Base-by-base conservation (phyloP, 345 rosid species). In the Populus nigra region DNA sequence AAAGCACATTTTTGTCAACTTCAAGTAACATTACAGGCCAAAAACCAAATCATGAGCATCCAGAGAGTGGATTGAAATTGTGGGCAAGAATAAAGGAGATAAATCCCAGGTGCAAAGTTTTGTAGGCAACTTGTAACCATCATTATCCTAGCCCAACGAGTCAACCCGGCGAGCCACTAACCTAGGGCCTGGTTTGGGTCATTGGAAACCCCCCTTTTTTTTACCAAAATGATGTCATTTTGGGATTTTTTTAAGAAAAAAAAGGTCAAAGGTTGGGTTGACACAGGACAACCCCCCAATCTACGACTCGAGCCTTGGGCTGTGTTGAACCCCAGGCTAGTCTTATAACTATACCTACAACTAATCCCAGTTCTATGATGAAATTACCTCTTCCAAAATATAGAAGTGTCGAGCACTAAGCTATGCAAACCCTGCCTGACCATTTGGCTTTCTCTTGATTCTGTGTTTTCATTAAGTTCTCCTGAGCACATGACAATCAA, bases 401-500 rank as follows among this genome's bases (percentile, higher is more conserved):
- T 91, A 77, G 99, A 92, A 76, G 93, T 90, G 83, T 93, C 89
- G 45, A 95, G 89, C 80, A 88, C 83, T 77, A 93, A 88, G 85
- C 89, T 97, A 77, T 83, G 91, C 79, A 50, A 75, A 73, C 81
- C 84, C 77, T 83, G 77, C 72, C 78, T 84, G 77, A 25, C 70
- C 38, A 74, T 13, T 72, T 82, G 85, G 75, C 78, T 76, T 71
- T 79, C 84, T 72, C 74, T 72, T 43, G 86, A 81, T 76, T 83
- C 85, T 76, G 53, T 78, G 77, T 83, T 88, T 87, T 85, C 84
- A 69, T 78, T 80, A 75, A 95, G 88, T 84, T 90, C 88, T 83
- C 98, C 99, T 31, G 91, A 87, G 88, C 98, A 92, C 78, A 89
- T 84, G 80, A 93, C 92, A 45, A 83, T 88, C 86, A 93, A 81